A percentile compares a stretch with the other conserved stretches of the same genome.
phyloP scores from a whole-genome alignment of 495 filamentous ascomycete species.

The Penicillium argentinense region DNA sequence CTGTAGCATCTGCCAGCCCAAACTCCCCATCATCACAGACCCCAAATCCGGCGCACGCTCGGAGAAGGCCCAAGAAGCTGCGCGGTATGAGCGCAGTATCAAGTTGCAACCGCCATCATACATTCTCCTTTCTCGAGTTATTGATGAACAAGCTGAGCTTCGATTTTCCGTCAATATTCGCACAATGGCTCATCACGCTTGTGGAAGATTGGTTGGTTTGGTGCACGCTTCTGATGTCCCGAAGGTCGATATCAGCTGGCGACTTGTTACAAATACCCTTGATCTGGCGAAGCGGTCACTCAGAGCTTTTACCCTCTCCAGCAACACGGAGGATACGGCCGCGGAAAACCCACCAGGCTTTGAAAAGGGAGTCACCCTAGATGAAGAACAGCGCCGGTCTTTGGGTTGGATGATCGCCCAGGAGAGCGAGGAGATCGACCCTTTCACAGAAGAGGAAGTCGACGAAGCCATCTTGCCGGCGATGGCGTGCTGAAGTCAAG shows the following conservation, averaged over 20 bases:
- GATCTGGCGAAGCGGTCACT: slow-evolving; percentile 30
- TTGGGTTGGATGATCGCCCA: slow-evolving; percentile 66
- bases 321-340: slow-evolving; percentile 43
- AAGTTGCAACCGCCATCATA: slow-evolving; percentile 52
- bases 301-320: slow-evolving; percentile 37
- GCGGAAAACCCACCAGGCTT: slow-evolving; percentile 42
- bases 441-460: slow-evolving; percentile 63
- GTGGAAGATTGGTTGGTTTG: slow-evolving; percentile 31
- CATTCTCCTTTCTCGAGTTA: slow-evolving; percentile 38
- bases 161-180: slow-evolving; percentile 55
- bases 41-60: too few species aligned
- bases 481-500: slow-evolving; percentile 60
- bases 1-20: too few species aligned
- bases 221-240: too few species aligned
- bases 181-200: slow-evolving; percentile 57
- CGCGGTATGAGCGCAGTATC: slow-evolving; percentile 49
- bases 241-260: slow-evolving; percentile 42
- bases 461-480: slow-evolving; percentile 63
- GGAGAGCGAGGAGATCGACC: slow-evolving; percentile 45
- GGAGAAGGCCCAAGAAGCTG: too few species aligned
- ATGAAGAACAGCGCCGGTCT: slow-evolving; percentile 59
- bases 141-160: slow-evolving; percentile 29
- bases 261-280: slow-evolving; percentile 49
- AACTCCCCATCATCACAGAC: too few species aligned
- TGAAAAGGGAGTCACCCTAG: too few species aligned